Evolutionary conservation across 345 rosid genomes (phyloP).

Genomic region (Salix suchowensis): DNA sequence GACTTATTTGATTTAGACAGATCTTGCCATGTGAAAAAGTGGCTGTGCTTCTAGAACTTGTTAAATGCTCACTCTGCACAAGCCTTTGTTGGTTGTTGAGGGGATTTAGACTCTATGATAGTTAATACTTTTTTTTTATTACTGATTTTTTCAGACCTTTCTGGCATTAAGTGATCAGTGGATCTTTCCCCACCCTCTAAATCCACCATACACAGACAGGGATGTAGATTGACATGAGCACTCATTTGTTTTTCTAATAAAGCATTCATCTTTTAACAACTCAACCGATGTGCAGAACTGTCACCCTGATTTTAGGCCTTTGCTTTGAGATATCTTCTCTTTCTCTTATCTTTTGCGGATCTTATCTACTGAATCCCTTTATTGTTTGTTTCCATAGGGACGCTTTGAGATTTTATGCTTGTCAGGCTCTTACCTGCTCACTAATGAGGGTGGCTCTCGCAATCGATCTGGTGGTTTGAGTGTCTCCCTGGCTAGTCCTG

Average conservation of each 20-base stretch:
- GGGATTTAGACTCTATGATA: not conserved
- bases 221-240: not conserved
- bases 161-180: not conserved
- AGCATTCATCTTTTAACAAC: not conserved
- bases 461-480: slow-evolving; percentile 70
- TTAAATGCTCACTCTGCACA: not conserved
- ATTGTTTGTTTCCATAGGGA: slow-evolving; percentile 45
- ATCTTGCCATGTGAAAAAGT: not conserved
- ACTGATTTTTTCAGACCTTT: not conserved
- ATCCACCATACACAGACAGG: not conserved
- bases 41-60: not conserved
- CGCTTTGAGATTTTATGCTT: slow-evolving; percentile 80
- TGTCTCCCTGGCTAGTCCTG: slow-evolving; percentile 88
- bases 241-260: not conserved
- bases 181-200: not conserved
- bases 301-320: not conserved
- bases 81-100: not conserved
- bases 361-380: not conserved
- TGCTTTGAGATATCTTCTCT: not conserved
- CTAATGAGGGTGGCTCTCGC: slow-evolving; percentile 42
- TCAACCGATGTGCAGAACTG: not conserved
- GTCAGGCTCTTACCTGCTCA: slow-evolving; percentile 64
- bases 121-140: not conserved
- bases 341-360: not conserved
- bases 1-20: not conserved